phyloP scores from a whole-genome alignment of 257 asterid species.

The Mentha longifolia region DNA sequence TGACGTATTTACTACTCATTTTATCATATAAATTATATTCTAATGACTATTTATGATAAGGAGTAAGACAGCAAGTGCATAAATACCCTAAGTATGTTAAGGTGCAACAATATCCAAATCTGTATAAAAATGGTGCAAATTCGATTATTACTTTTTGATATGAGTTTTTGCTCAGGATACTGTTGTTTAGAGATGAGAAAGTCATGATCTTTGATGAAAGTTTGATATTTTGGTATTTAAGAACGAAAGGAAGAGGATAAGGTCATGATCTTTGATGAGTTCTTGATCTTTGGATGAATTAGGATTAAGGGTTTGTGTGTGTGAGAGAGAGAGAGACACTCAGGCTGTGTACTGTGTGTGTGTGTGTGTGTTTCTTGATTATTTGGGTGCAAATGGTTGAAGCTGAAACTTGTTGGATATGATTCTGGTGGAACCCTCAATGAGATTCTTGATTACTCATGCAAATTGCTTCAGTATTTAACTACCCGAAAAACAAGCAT shows the following conservation, averaged over 20 bases:
- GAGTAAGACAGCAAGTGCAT: no score
- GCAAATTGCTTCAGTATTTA: no score
- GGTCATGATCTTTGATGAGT: not conserved
- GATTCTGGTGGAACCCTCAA: not conserved
- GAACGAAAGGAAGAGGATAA: not conserved
- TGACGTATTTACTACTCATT: no score
- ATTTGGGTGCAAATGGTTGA: conserved; percentile 2
- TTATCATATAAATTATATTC: no score
- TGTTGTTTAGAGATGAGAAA: no score
- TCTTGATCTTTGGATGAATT: not conserved
- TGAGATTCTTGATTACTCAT: conserved; percentile 24
- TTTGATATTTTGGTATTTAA: not conserved
- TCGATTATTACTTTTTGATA: no score
- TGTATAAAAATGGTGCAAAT: no score
- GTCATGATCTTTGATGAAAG: no score
- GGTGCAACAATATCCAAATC: no score
- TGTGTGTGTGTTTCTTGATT: conserved; percentile 1
- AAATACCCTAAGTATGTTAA: no score
- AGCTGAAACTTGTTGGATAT: not conserved
- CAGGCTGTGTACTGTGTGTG: no score
- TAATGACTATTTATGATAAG: no score
- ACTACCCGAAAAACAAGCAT: not conserved
- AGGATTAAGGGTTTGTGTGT: not conserved
- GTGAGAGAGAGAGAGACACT: not conserved
- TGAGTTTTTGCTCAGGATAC: conserved; percentile 3